Percentiles rank a stretch among this genome's conserved stretches.
Evolutionary conservation across 148 eudicot genomes (phyloP).

Genomic region (Rhododendron kiyosumense): DNA sequence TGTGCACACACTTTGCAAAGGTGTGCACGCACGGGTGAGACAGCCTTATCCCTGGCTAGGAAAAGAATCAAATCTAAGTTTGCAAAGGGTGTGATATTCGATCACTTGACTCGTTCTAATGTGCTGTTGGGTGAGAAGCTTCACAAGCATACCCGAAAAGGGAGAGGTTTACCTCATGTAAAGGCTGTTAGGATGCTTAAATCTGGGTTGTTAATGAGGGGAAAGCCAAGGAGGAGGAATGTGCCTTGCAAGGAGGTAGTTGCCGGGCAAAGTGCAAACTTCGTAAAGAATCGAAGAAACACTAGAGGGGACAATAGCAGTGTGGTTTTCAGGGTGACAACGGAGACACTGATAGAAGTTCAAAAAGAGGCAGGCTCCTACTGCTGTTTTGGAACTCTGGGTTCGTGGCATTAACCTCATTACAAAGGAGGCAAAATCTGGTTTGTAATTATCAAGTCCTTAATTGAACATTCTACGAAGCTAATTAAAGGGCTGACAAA

Average conservation of each 20-base stretch:
- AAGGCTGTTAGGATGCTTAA: not conserved
- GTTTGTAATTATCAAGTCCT: not conserved
- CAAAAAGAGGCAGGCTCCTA: not conserved
- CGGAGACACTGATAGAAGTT: not conserved
- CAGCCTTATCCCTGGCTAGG: not conserved
- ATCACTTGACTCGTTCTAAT: not conserved
- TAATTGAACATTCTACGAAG: not conserved
- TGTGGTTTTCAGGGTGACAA: not conserved
- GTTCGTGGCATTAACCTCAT: conserved; percentile 1
- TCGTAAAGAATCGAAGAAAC: not conserved
- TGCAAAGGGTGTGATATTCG: not conserved
- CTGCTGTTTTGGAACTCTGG: not conserved
- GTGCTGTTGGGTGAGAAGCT: not conserved
- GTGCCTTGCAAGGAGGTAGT: not conserved
- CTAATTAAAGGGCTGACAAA: not conserved
- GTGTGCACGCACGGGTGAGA: too few relatives aligned
- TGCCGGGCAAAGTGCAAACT: not conserved
- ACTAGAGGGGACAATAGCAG: not conserved
- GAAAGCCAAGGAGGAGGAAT: not conserved
- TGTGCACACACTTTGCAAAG: too few relatives aligned
- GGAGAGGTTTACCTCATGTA: not conserved
- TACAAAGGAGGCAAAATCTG: not conserved
- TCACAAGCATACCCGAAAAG: not conserved
- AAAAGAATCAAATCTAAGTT: not conserved
- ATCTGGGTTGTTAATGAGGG: too few relatives aligned